phyloP scores from a whole-genome alignment of 2,329 filamentous ascomycete species.

The Aspergillus pseudotamarii region DNA sequence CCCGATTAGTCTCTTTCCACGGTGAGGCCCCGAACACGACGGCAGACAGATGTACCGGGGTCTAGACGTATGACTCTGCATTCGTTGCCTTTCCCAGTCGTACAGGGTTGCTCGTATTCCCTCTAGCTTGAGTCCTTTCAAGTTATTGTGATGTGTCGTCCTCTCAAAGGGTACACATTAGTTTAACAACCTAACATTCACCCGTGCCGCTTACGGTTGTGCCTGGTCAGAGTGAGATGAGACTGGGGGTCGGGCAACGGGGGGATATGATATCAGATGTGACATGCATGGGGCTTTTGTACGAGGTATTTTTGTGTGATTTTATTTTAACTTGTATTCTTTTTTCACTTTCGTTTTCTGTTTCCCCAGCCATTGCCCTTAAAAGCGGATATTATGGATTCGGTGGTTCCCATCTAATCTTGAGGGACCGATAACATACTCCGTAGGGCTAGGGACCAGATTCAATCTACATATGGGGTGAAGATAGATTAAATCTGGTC shows the following conservation, averaged over 20 bases:
- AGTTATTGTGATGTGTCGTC: not conserved
- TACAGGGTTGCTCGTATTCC: not conserved
- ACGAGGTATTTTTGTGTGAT: not conserved
- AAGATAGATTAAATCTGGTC: not conserved
- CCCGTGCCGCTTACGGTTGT: not conserved
- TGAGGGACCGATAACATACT: not conserved
- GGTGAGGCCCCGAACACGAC: not conserved
- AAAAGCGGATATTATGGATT: not conserved
- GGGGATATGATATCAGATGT: not conserved
- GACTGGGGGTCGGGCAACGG: not conserved
- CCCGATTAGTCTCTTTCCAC: not conserved
- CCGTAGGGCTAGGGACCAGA: not conserved
- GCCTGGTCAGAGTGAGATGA: not conserved
- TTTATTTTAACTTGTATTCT: not conserved
- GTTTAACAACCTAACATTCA: no score
- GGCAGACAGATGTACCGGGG: no score
- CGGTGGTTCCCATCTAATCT: not conserved
- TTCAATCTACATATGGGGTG: not conserved
- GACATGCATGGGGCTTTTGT: not conserved
- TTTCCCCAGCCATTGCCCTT: not conserved
- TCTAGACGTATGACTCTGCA: not conserved
- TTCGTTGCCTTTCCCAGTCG: not conserved
- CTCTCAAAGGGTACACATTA: not conserved
- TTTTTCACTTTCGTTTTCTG: not conserved
- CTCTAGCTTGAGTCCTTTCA: no score